Base-by-base conservation (phyloP, 805 yeast species). In the Yamadazyma tumulicola region DNA sequence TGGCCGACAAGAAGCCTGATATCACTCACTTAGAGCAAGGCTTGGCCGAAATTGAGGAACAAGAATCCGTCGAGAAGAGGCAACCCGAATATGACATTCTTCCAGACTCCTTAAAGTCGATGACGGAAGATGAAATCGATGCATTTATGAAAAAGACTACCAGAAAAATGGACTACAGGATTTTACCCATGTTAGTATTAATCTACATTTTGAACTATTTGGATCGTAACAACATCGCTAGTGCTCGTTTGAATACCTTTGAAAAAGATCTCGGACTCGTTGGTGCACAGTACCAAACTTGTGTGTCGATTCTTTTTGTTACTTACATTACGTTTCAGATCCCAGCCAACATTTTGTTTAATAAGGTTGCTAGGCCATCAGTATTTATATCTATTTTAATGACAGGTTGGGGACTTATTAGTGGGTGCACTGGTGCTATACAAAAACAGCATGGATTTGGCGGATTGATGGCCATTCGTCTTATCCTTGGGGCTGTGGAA, bases 161-260 rank as follows among this genome's bases (percentile, higher is more conserved):
- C 22, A 47, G 72, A 29, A 75, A 72, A 42, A 54, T 74, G 26
- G 82, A 77, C 45, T 19, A 67, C 6, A 53, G 78, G 39, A 59
- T 75, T 35, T 52, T 75, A 38, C 78, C 79, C 13, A 64, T 69
- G 69, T 45, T 74, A 20, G 67, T 72, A 37, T 55, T 63, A 42
- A 67, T 75, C 43, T 75, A 74, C 47, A 69, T 75, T 40, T 60
- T 75, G 41, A 75, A 75, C 44, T 72, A 66, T 44, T 55, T 74
- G 32, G 79, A 74, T 49, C 48, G 79, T 34, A 69, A 71, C 42
- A 74, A 73, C 44, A 69, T 75, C 43, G 79, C 79, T 9, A 67
- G 72, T 46, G 79, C 79, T 2, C 59, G 74, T 38, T 58, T 72
- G 25, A 79, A 74, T 26, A 77, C 76, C 11, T 51, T 74, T 41